A percentile compares a stretch with the other conserved stretches of the same genome.
phyloP scores from a whole-genome alignment of 148 eudicot species.

The Silene conica region DNA sequence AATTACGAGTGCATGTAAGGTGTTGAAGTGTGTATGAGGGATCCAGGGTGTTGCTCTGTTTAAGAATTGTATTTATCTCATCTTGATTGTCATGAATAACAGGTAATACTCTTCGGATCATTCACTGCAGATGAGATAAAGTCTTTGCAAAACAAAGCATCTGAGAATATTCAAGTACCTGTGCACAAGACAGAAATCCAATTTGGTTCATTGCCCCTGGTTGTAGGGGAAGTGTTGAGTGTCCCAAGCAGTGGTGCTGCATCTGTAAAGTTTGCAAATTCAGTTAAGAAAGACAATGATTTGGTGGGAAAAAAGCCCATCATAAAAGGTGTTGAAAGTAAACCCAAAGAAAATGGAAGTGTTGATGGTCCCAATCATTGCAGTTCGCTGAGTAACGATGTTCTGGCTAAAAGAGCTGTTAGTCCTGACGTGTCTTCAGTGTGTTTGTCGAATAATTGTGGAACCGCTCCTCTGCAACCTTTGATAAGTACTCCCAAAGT shows the following conservation, averaged over 20 bases:
- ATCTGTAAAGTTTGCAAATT: slow-evolving; percentile 26
- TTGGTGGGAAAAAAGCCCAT: slow-evolving; percentile 15
- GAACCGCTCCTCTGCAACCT: slow-evolving; percentile 20
- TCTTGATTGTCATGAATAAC: slow-evolving; percentile 16
- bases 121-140: slow-evolving; percentile 68
- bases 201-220: slow-evolving; percentile 42
- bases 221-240: slow-evolving; percentile 36
- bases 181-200: slow-evolving; percentile 36
- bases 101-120: slow-evolving; percentile 72
- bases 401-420: slow-evolving; percentile 29
- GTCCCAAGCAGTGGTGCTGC: slow-evolving; percentile 32
- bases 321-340: slow-evolving; percentile 22
- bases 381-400: slow-evolving; percentile 31
- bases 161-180: slow-evolving; percentile 22
- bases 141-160: slow-evolving; percentile 32
- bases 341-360: slow-evolving; percentile 44
- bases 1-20: too few relatives aligned
- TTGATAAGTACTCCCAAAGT: slow-evolving; percentile 14
- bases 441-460: slow-evolving; percentile 23
- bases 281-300: slow-evolving; percentile 24
- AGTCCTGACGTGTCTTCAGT: slow-evolving; percentile 29
- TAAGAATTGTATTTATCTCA: neutral
- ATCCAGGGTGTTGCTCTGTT: neutral
- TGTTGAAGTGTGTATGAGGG: too few relatives aligned
- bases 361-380: slow-evolving; percentile 21